A percentile compares a stretch with the other conserved stretches of the same genome.
These are phyloP conservation scores for Hanseniaspora valbyensis DNA, from an alignment of 805 yeast species.

Conservation along the genomic window DNA sequence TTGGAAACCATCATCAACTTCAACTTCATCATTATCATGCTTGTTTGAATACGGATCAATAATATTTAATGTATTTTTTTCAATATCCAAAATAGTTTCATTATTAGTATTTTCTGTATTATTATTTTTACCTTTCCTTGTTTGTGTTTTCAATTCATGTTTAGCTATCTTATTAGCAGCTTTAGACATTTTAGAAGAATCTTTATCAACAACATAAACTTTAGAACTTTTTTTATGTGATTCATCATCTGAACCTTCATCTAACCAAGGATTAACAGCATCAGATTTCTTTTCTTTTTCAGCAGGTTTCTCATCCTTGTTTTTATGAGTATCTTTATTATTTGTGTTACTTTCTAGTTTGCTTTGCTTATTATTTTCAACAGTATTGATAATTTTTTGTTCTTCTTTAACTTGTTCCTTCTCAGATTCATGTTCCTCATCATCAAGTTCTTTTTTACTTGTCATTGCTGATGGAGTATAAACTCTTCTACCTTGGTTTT, in stretches of 20 bases:
- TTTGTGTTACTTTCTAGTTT: background rate
- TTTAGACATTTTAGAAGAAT: constrained; percentile 42
- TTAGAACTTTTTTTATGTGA: constrained; percentile 34
- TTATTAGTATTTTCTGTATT: constrained; percentile 18
- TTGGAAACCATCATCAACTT: constrained; percentile 38
- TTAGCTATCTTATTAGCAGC: constrained; percentile 35
- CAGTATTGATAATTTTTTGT: constrained; percentile 13
- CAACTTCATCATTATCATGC: constrained; percentile 28
- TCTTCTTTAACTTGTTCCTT: constrained; percentile 15
- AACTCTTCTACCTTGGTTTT: constrained; percentile 70
- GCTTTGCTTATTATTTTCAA: background rate
- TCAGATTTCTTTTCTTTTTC: constrained; percentile 12
- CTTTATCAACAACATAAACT: constrained; percentile 38
- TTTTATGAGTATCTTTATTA: constrained; percentile 7
- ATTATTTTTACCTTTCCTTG: constrained; percentile 30
- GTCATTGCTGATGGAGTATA: constrained; percentile 47
- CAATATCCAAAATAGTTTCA: constrained; percentile 33
- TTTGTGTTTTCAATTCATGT: constrained; percentile 21
- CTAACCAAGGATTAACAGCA: constrained; percentile 44
- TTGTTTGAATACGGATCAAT: constrained; percentile 41
- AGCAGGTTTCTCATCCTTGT: constrained; percentile 9
- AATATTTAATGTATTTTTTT: constrained; percentile 41
- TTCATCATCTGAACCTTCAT: constrained; percentile 26
- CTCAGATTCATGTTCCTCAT: constrained; percentile 28
- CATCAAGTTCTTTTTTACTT: constrained; percentile 34